These are phyloP conservation scores for Cercophora sp. DNA, from an alignment of 495 filamentous ascomycete species.

Conservation along the genomic window DNA sequence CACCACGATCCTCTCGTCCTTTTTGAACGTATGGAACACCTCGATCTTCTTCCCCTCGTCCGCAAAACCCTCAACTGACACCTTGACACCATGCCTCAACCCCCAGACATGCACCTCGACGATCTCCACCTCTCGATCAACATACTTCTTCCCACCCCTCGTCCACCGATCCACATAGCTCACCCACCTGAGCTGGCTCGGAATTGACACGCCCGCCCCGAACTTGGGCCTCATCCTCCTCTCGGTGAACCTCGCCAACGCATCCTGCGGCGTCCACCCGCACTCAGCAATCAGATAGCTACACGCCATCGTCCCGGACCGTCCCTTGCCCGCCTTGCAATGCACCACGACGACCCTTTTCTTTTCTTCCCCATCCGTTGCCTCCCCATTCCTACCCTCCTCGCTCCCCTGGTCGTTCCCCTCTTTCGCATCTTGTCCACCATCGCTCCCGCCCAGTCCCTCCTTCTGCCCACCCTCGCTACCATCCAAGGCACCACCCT, in stretches of 20 bases:
- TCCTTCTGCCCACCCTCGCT: neutral
- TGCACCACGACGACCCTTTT: constrained; percentile 81
- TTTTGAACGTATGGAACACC: constrained; percentile 74
- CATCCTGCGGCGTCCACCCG: constrained; percentile 76
- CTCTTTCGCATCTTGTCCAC: no score
- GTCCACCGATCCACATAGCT: constrained; percentile 89
- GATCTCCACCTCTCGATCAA: constrained; percentile 80
- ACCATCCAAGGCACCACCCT: constrained; percentile 44
- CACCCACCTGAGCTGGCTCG: constrained; percentile 83
- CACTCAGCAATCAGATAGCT: constrained; percentile 87
- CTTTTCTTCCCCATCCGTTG: neutral
- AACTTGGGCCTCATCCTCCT: constrained; percentile 85
- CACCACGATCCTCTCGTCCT: constrained; percentile 69
- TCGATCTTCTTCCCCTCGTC: constrained; percentile 86
- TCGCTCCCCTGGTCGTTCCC: constrained; percentile 26
- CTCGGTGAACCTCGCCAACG: constrained; percentile 77
- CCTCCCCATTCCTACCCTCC: constrained; percentile 11
- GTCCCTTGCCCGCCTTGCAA: constrained; percentile 94
- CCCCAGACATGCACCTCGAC: constrained; percentile 90
- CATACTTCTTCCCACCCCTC: constrained; percentile 64
- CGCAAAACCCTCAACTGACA: constrained; percentile 78
- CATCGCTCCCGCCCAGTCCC: constrained; percentile 9
- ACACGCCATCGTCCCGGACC: constrained; percentile 84
- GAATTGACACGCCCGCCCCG: constrained; percentile 87
- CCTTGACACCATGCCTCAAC: constrained; percentile 79